Evolutionary conservation across 495 filamentous ascomycete species (phyloP).

Genomic region (Aspergillus funiculosus): DNA sequence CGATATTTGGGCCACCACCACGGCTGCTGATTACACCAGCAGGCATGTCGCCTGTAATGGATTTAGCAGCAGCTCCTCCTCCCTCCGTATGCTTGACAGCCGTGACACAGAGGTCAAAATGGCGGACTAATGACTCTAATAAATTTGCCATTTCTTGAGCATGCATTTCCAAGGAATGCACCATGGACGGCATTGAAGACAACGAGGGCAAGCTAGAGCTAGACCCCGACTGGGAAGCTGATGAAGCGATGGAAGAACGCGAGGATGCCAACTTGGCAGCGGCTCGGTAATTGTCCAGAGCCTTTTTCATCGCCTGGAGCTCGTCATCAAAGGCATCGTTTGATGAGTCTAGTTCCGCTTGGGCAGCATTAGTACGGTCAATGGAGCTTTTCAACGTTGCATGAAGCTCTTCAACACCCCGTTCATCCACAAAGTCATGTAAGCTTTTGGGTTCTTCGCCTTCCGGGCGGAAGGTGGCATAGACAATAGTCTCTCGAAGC

Average conservation of each 20-base stretch:
- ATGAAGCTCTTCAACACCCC: constrained; percentile 64
- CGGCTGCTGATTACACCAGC: constrained; percentile 51
- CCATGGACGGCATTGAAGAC: constrained; percentile 58
- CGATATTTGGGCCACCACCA: constrained; percentile 48
- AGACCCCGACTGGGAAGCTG: constrained; percentile 30
- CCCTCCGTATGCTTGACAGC: constrained; percentile 92
- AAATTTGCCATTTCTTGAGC: constrained; percentile 79
- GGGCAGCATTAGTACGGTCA: constrained; percentile 48
- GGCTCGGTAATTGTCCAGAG: constrained; percentile 44
- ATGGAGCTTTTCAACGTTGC: constrained; percentile 63
- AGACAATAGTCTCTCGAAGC: constrained; percentile 66
- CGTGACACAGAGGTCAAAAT: constrained; percentile 92
- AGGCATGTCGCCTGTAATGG: constrained; percentile 54
- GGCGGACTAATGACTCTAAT: constrained; percentile 75
- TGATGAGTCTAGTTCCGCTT: constrained; percentile 46
- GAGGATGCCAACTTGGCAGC: constrained; percentile 39
- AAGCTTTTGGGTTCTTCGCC: constrained; percentile 64
- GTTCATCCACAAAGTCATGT: constrained; percentile 86
- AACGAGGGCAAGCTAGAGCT: constrained; percentile 34
- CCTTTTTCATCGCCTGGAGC: constrained; percentile 55
- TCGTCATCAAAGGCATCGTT: constrained; percentile 51
- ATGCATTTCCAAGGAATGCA: constrained; percentile 67
- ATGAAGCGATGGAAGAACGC: constrained; percentile 35
- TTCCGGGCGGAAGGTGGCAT: constrained; percentile 63
- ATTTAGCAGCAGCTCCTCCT: constrained; percentile 63